Base-by-base conservation (phyloP, 257 asterid genomes). In the Solanum sparsipilum region DNA sequence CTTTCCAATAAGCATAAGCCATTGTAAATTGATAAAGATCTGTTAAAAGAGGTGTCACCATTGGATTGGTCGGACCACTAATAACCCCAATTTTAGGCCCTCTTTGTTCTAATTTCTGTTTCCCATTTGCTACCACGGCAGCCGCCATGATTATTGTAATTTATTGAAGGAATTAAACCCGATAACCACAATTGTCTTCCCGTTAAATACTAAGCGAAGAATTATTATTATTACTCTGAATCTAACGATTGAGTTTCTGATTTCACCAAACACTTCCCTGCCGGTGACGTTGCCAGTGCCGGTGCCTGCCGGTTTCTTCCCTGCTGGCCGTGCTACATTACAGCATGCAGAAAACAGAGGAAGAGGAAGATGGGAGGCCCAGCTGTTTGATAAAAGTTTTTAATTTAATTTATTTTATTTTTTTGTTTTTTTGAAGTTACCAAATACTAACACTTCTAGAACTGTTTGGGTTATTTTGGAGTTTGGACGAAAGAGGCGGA, bases 1-100 rank as follows among this genome's bases (percentile, higher is more conserved):
- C 98, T 93, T 95, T 97, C 99, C 99, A 97, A 91, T 97, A 96
- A 83, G 99, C 98, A 88, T 97, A 97, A 52, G 98, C 99, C 99
- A 97, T 93, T 72, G 98, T 94, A 90, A 96, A 97, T 93, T 97
- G 98, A 90, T 97, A 97, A 86, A 97, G 98, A 92, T 96, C 99
- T 89, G 99, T 97, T 86, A 97, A 93, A 9, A 97, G 92, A 92
- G 99, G 99, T 21, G 99, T 95, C 81, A 96, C 98, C 98, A 95
- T 97, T 12, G 99, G 98, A 95, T 97, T 95, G 70, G 98, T 95
- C 32, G 98, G 98, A 20, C 96, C 92, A 79, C 87, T 91, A 87
- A 92, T 92, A 60, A 60, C 41, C 38, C n/a, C 29, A 81, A 13
- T 27, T 8, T 44, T 78, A 78, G n/a, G 21, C 4, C 34, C 31